Evolutionary conservation across 805 yeast genomes (phyloP).

Genomic region (Brettanomyces naardenensis): DNA sequence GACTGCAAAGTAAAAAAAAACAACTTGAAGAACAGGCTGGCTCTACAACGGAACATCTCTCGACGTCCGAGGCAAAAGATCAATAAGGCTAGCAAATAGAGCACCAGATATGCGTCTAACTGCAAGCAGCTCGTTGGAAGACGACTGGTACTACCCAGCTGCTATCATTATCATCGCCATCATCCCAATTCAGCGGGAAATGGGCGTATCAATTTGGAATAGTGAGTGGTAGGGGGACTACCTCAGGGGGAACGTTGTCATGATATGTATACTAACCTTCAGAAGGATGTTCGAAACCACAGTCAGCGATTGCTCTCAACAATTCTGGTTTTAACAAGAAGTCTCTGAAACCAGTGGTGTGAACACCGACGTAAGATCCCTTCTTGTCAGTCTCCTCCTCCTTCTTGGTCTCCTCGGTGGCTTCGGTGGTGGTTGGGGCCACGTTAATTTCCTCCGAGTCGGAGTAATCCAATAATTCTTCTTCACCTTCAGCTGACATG

Average conservation of each 20-base stretch:
- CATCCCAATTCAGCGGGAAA: too few relatives aligned
- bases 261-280: slow-evolving; percentile 65
- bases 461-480: slow-evolving; percentile 97
- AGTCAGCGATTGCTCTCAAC: slow-evolving; percentile 94
- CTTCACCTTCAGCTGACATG: slow-evolving; percentile 97
- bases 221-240: neutral
- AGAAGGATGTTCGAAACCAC: slow-evolving; percentile 99
- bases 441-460: slow-evolving; percentile 94
- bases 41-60: too few relatives aligned
- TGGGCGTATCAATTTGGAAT: too few relatives aligned
- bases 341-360: slow-evolving; percentile 98
- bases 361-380: slow-evolving; percentile 97
- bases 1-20: too few relatives aligned
- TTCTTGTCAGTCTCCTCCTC: slow-evolving; percentile 72
- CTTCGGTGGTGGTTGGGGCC: slow-evolving; percentile 38
- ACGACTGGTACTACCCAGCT: too few relatives aligned
- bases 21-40: too few relatives aligned
- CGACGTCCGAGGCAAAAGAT: too few relatives aligned
- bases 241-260: neutral
- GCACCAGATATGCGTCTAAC: too few relatives aligned
- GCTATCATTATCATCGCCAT: too few relatives aligned
- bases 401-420: slow-evolving; percentile 29
- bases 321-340: slow-evolving; percentile 94
- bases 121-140: too few relatives aligned
- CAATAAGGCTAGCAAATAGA: too few relatives aligned